phyloP scores from a whole-genome alignment of 805 yeast species.

The Kuraishia ogatae region DNA sequence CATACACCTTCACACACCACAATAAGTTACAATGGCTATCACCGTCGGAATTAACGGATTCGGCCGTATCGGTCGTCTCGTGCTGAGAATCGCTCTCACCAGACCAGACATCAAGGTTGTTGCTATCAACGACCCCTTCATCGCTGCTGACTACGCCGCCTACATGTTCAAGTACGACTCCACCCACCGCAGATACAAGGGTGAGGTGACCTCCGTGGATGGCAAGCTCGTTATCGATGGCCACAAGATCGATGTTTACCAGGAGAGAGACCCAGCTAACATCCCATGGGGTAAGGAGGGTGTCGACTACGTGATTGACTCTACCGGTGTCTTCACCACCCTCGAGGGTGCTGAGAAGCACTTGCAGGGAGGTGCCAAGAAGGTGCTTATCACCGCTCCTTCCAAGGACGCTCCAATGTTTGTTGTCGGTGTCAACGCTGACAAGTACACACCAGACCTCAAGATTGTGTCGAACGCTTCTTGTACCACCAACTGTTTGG shows the following conservation, averaged over 20 bases:
- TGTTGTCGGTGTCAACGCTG: conserved; percentile 85
- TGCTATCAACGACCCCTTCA: conserved; percentile 89
- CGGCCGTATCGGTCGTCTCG: conserved; percentile 92
- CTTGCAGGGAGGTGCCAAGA: conserved; percentile 87
- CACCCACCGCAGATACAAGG: conserved; percentile 80
- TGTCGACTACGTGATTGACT: conserved; percentile 83
- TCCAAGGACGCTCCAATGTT: conserved; percentile 93
- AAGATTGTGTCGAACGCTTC: conserved; percentile 85
- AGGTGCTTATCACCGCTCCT: conserved; percentile 92
- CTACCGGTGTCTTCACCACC: conserved; percentile 91
- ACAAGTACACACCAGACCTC: conserved; percentile 67
- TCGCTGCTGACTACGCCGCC: conserved; percentile 83
- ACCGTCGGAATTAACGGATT: conserved; percentile 89
- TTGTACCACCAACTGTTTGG: conserved; percentile 93
- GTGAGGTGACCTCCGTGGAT: conserved; percentile 55
- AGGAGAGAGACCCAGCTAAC: conserved; percentile 77
- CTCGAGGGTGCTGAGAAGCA: conserved; percentile 76
- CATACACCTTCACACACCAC: not conserved
- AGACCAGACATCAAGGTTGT: conserved; percentile 74
- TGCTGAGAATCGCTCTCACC: conserved; percentile 68
- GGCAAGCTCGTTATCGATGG: conserved; percentile 62
- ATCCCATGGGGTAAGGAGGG: conserved; percentile 85
- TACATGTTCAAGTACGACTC: conserved; percentile 95
- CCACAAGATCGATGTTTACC: conserved; percentile 54
- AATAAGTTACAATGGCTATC: conserved; percentile 40